Evolutionary conservation across 1,284 basidiomycete genomes (phyloP).

Genomic region (Chondrostereum purpureum): DNA sequence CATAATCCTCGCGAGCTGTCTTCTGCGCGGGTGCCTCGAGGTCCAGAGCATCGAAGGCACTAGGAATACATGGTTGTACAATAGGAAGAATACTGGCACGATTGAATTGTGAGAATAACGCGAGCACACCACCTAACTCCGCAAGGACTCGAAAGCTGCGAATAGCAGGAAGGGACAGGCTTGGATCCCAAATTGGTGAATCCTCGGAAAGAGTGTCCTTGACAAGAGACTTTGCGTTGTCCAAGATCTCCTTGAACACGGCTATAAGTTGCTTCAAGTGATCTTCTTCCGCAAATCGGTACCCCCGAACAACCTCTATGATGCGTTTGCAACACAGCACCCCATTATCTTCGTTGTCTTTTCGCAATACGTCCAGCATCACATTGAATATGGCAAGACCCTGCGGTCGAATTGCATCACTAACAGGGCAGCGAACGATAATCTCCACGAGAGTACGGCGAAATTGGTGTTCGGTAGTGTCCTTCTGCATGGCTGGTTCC

Average conservation of each 20-base stretch:
- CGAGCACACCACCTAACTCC: constrained; percentile 92
- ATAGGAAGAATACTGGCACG: constrained; percentile 68
- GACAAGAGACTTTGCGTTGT: constrained; percentile 72
- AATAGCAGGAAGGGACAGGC: constrained; percentile 59
- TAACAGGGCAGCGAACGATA: constrained; percentile 81
- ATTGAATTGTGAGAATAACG: constrained; percentile 83
- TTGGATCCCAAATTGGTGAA: constrained; percentile 48
- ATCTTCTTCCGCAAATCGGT: constrained; percentile 72
- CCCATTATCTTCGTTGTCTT: constrained; percentile 97
- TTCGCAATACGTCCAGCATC: constrained; percentile 77
- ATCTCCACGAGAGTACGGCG: constrained; percentile 84
- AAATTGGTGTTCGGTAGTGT: constrained; percentile 80
- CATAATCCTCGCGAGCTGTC: constrained; percentile 74
- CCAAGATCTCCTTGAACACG: constrained; percentile 72
- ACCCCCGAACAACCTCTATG: constrained; percentile 73
- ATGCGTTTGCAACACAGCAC: constrained; percentile 88
- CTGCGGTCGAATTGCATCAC: constrained; percentile 73
- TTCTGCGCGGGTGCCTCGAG: constrained; percentile 87
- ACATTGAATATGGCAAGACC: constrained; percentile 66
- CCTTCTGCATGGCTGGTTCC: constrained; percentile 73
- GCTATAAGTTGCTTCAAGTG: constrained; percentile 78
- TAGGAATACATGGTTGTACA: constrained; percentile 60
- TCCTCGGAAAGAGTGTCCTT: constrained; percentile 70
- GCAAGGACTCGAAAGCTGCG: constrained; percentile 93
- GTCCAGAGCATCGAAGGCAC: constrained; percentile 71